Evolutionary conservation across 1,284 basidiomycete species (phyloP).

Genomic region (Xerocomus subilludens): DNA sequence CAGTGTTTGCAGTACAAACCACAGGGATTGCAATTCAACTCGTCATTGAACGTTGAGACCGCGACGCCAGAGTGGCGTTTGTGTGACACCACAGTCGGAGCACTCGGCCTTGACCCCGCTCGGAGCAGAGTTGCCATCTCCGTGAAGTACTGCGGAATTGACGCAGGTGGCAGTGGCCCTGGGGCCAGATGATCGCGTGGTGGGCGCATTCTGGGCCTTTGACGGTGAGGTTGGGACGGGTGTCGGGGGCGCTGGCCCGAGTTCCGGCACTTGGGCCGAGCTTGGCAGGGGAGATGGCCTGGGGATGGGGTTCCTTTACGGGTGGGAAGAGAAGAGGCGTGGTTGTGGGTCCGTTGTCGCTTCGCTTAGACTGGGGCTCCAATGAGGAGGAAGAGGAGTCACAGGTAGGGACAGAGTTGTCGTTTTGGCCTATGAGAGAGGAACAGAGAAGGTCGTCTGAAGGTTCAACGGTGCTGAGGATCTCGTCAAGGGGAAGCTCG

Average conservation of each 20-base stretch:
- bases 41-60: slow-evolving; percentile 85
- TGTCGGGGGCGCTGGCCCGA: slow-evolving; percentile 58
- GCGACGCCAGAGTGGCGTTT: slow-evolving; percentile 83
- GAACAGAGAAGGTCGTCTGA: slow-evolving; percentile 35
- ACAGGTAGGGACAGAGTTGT: slow-evolving; percentile 13
- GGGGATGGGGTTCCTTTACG: slow-evolving; percentile 57
- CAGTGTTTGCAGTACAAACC: slow-evolving; percentile 82
- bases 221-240: slow-evolving; percentile 69
- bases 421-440: slow-evolving; percentile 24
- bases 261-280: slow-evolving; percentile 63
- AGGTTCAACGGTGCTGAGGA: slow-evolving; percentile 58
- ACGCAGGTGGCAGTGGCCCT: slow-evolving; percentile 70
- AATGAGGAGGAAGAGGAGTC: slow-evolving; percentile 31
- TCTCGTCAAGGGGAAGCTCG: slow-evolving; percentile 80
- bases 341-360: slow-evolving; percentile 25
- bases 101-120: slow-evolving; percentile 87
- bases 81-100: slow-evolving; percentile 84
- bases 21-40: slow-evolving; percentile 86
- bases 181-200: slow-evolving; percentile 66
- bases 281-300: slow-evolving; percentile 65
- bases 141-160: slow-evolving; percentile 56
- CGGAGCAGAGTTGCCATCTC: slow-evolving; percentile 60
- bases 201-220: slow-evolving; percentile 57
- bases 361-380: slow-evolving; percentile 22
- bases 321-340: slow-evolving; percentile 55